Evolutionary conservation across 768 basidiomycete species (phyloP).

Genomic region (Asterophora parasitica): DNA sequence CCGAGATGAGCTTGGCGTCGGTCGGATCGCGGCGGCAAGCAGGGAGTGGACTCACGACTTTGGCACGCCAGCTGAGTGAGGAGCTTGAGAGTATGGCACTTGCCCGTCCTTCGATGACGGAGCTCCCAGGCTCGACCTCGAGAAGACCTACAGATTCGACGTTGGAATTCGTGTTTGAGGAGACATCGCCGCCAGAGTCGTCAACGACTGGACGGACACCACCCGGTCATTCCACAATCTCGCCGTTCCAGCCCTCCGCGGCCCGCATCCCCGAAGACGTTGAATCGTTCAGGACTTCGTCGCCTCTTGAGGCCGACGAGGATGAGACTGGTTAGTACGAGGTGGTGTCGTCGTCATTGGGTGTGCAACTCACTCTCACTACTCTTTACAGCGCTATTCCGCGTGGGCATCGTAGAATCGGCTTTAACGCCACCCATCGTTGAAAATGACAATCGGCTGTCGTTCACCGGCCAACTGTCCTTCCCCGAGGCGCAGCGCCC

Average conservation of each 20-base stretch:
- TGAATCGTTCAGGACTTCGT: conserved; percentile 37
- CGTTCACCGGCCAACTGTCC: conserved; percentile 34
- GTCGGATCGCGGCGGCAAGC: conserved; percentile 25
- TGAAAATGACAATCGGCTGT: conserved; percentile 32
- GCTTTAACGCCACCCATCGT: conserved; percentile 45
- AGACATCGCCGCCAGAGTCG: conserved; percentile 23
- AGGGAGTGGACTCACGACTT: conserved; percentile 42
- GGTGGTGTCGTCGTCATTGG: not conserved
- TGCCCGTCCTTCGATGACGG: conserved; percentile 21
- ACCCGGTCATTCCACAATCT: conserved; percentile 22
- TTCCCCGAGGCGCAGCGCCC: conserved; percentile 12
- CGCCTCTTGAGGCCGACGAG: conserved; percentile 33
- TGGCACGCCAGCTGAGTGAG: conserved; percentile 47
- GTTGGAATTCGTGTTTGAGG: conserved; percentile 36
- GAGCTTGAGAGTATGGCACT: conserved; percentile 41
- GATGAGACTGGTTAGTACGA: conserved; percentile 36
- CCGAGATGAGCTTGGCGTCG: conserved; percentile 7
- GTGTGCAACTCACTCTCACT: not conserved
- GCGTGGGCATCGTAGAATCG: conserved; percentile 48
- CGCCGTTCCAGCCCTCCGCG: conserved; percentile 36
- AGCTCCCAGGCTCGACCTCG: conserved; percentile 10
- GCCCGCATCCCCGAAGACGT: conserved; percentile 47
- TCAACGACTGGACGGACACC: conserved; percentile 12
- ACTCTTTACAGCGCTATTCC: conserved; percentile 36
- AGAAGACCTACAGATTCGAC: conserved; percentile 28